Percentiles rank a stretch among this genome's conserved stretches.
These are phyloP conservation scores for Mucor saturninus DNA, from an alignment of 371 early-diverging fungal genomes.

Conservation along the genomic window DNA sequence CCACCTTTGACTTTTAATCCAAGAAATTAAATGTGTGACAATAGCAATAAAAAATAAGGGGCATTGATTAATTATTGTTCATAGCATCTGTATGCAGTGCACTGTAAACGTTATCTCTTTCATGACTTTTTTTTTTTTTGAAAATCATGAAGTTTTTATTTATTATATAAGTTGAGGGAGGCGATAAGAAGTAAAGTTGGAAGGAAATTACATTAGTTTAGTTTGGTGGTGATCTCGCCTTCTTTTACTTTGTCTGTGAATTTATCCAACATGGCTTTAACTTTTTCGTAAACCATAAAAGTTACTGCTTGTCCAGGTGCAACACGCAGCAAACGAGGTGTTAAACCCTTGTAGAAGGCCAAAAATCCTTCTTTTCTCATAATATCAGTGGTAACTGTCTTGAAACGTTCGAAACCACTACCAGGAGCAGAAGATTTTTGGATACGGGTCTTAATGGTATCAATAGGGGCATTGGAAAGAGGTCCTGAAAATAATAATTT, in stretches of 20 bases:
- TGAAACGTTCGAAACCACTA: constrained; percentile 81
- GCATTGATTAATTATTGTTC: too few species aligned
- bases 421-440: constrained; percentile 84
- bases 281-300: constrained; percentile 88
- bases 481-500: constrained; percentile 59
- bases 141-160: too few species aligned
- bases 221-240: constrained; percentile 30
- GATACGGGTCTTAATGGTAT: constrained; percentile 98
- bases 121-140: too few species aligned
- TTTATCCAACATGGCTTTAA: constrained; percentile 72
- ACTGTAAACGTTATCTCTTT: too few species aligned
- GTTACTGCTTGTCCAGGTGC: constrained; percentile 91
- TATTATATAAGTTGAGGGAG: too few species aligned
- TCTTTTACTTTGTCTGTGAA: constrained; percentile 52
- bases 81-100: too few species aligned
- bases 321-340: constrained; percentile 91
- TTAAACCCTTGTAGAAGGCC: constrained; percentile 96
- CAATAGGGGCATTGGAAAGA: constrained; percentile 95
- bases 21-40: too few species aligned
- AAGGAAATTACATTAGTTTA: background rate
- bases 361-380: constrained; percentile 88
- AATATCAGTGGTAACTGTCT: constrained; percentile 70
- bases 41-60: too few species aligned
- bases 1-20: too few species aligned
- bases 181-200: too few species aligned